Percentiles rank a stretch among this genome's conserved stretches.
Conservation (phyloP, 2,329 filamentous ascomycete species). For the Pseudocercospora fijiensis region DNA sequence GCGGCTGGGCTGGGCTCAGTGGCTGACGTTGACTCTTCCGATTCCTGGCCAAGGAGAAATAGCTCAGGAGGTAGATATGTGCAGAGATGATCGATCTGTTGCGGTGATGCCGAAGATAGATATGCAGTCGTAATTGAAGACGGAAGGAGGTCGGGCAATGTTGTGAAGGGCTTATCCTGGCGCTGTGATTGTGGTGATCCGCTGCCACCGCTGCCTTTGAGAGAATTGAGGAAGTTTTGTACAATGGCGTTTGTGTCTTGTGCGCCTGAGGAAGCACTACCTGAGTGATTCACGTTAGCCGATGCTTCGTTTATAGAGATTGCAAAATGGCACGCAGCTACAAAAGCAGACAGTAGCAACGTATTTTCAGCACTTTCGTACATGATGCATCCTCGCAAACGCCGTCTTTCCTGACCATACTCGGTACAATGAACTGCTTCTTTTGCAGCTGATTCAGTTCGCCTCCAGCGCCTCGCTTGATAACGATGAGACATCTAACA, state of each 20-base stretch:
- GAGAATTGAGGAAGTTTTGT: slow-evolving; percentile 82
- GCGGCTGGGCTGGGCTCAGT: slow-evolving; percentile 61
- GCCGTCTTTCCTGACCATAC: slow-evolving; percentile 6
- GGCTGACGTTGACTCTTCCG: slow-evolving; percentile 55
- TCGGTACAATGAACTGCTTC: background rate
- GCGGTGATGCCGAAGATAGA: slow-evolving; percentile 64
- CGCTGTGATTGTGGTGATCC: slow-evolving; percentile 41
- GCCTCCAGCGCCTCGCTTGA: slow-evolving; percentile 12
- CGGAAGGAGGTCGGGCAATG: slow-evolving; percentile 80
- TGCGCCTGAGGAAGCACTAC: slow-evolving; percentile 44
- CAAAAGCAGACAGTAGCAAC: slow-evolving; percentile 19
- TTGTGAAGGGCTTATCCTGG: slow-evolving; percentile 70
- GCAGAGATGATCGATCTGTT: slow-evolving; percentile 71
- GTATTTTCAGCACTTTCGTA: slow-evolving; percentile 19
- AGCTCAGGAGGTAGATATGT: slow-evolving; percentile 75
- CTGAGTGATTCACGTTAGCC: slow-evolving; percentile 23
- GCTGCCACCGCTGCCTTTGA: slow-evolving; percentile 58
- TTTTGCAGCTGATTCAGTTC: slow-evolving; percentile 6
- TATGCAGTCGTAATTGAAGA: slow-evolving; percentile 75
- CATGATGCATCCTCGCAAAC: slow-evolving; percentile 14
- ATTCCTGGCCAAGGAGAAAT: slow-evolving; percentile 70
- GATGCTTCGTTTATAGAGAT: background rate
- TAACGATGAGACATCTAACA: slow-evolving; percentile 4
- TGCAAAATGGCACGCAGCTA: background rate
- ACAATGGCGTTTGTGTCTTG: slow-evolving; percentile 74